Base-by-base conservation (phyloP, 345 rosid species). In the Trapa bicornis region DNA sequence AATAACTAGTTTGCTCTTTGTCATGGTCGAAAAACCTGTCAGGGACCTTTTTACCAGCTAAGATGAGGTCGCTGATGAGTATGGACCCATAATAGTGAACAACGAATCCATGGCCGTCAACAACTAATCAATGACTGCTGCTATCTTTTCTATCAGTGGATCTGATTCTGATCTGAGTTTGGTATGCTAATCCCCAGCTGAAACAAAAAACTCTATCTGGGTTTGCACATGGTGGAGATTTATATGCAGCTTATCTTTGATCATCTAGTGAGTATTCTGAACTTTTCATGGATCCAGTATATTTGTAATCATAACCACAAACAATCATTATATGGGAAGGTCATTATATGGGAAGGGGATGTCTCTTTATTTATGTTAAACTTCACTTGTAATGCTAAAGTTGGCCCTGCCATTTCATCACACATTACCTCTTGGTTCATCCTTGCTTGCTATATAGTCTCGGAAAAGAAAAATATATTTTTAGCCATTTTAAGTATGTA, bases 1-100 rank as follows among this genome's bases (percentile, higher is more conserved):
- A 91, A 88, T 75, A 96, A 85, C 72, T 86, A 88, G 70, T 0
- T 54, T 54, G 35, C 60, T 35, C 60, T 22, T 17, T n/a, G 60
- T 17, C 60, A n/a, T 54, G 33, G 22, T 22, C 11, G 43, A 7
- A 22, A 54, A 5, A 16, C n/a, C 60, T 8, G 33, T 5, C 4
- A 5, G 6, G n/a, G 22, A 15, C 6, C 60, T 53, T 5, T 54
- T 4, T 2, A 54, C 60, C 60, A 5, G 37, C 63, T 58, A 33
- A 35, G 37, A 0, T 58, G 63, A 58, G 35, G 16, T 58, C 35
- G 38, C 11, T 58, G 16, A 32, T 33, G 38, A 58, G 37, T 58
- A 16, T 35, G 37, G 63, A 32, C 63, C 63, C 63, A 10, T 58
- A 15, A 58, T 8, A 35, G 10, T 32, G 63, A 58, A 32, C 37